Conservation (phyloP, 2,329 filamentous ascomycete species). For the Orbilia ellipsospora region DNA sequence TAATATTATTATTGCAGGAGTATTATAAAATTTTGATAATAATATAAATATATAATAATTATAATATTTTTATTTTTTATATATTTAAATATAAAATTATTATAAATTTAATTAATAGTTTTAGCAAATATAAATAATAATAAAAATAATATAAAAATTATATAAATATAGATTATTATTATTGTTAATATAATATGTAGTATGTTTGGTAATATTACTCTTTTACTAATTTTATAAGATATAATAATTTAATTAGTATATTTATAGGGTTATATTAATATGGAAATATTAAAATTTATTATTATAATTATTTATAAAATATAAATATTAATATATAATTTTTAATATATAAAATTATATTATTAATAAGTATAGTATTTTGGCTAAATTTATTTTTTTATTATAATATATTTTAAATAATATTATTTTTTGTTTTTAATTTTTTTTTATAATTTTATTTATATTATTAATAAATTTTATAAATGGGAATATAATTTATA, state of each 20-base stretch:
- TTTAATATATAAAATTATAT: too few species aligned
- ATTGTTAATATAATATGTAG: background rate
- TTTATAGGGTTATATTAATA: background rate
- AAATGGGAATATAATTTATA: background rate
- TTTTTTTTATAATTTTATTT: conserved; percentile 1
- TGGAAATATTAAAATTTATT: background rate
- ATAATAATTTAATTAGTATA: background rate
- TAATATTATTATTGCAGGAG: background rate
- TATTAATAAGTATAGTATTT: background rate
- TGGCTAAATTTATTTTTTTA: too few species aligned
- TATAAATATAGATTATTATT: background rate
- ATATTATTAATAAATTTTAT: background rate
- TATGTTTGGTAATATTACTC: background rate
- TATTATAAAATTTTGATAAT: background rate
- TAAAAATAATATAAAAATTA: background rate
- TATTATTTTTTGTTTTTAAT: too few species aligned
- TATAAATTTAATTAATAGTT: background rate
- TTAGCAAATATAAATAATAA: background rate
- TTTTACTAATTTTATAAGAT: background rate
- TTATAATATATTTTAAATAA: too few species aligned
- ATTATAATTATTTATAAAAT: background rate
- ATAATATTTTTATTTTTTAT: background rate
- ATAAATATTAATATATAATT: too few species aligned
- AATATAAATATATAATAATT: background rate
- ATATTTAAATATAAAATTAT: too few species aligned